Percentiles rank a stretch among this genome's conserved stretches.
Evolutionary conservation across 176 grass and related monocot genomes (phyloP).

Genomic region (Tillandsia fasciculata): DNA sequence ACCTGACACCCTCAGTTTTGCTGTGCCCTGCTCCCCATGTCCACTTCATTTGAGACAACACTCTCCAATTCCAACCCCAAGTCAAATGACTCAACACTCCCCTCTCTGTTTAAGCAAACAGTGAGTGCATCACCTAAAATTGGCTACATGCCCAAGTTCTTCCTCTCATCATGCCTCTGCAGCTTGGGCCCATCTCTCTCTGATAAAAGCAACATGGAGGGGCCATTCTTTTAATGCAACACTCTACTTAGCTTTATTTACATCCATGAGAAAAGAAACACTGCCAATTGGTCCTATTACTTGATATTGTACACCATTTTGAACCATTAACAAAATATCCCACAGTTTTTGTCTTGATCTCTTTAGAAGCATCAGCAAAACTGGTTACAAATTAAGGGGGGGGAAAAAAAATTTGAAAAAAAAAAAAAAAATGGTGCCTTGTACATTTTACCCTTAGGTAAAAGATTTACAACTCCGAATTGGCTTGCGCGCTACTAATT

Average conservation of each 20-base stretch:
- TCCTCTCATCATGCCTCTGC: neutral
- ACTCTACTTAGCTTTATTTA: too few relatives aligned
- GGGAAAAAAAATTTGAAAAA: too few relatives aligned
- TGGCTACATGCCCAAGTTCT: neutral
- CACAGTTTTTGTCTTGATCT: too few relatives aligned
- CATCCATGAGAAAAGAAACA: too few relatives aligned
- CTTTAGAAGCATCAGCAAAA: neutral
- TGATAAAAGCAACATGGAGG: neutral
- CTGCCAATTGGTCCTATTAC: too few relatives aligned
- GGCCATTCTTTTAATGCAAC: neutral
- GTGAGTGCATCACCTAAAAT: neutral
- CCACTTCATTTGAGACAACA: neutral
- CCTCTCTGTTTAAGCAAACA: neutral
- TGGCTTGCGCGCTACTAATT: conserved; percentile 7
- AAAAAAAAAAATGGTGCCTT: neutral
- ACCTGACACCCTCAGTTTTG: too few relatives aligned
- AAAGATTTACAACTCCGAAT: conserved; percentile 14
- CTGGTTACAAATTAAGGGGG: neutral
- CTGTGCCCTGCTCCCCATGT: neutral
- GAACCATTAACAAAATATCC: too few relatives aligned
- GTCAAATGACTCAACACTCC: neutral
- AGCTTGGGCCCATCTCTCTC: neutral
- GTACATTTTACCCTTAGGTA: neutral
- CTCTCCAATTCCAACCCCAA: neutral
- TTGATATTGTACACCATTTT: too few relatives aligned